phyloP scores from a whole-genome alignment of 2,329 filamentous ascomycete genomes.

The Myriosclerotinia curreyana region DNA sequence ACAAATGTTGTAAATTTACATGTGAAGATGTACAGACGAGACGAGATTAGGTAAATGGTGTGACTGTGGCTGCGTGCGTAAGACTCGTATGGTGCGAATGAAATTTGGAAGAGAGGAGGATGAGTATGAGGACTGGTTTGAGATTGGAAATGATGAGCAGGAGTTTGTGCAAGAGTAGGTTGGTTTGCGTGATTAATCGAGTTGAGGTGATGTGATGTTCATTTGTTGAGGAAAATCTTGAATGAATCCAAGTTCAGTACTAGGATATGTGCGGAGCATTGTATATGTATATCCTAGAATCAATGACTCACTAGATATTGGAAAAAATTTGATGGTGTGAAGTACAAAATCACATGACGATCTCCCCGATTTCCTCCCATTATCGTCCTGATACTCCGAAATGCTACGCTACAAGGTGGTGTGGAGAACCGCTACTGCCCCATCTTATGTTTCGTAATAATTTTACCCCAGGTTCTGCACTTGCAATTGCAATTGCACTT shows the following conservation, averaged over 20 bases:
- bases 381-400: background rate
- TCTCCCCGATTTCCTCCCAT: background rate
- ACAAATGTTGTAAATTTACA: background rate
- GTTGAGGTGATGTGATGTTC: background rate
- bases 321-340: background rate
- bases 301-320: background rate
- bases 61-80: constrained; percentile 12
- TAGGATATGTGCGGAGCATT: background rate
- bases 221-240: background rate
- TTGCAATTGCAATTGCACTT: background rate
- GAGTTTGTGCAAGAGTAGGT: constrained; percentile 5
- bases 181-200: background rate
- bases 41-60: background rate
- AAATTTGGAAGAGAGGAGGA: background rate
- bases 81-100: background rate
- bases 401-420: background rate
- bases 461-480: constrained; percentile 4
- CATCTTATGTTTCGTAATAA: background rate
- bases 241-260: background rate
- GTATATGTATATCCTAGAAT: background rate
- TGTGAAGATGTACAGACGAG: background rate
- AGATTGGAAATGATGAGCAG: background rate
- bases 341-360: constrained; percentile 3
- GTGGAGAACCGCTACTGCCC: background rate
- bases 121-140: background rate